Evolutionary conservation across 257 asterid species (phyloP).

Genomic region (Solanum acaule): DNA sequence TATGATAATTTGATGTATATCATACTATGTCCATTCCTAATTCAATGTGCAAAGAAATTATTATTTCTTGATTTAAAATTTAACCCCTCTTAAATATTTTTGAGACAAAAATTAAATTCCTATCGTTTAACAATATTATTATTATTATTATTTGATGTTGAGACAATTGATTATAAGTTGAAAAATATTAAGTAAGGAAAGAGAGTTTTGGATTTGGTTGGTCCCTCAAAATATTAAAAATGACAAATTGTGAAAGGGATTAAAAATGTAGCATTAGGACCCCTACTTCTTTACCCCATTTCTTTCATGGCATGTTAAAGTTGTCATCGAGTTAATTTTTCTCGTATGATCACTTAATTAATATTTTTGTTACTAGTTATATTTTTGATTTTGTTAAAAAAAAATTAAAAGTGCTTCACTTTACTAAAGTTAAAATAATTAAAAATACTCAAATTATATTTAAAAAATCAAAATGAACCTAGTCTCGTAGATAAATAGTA

Average conservation of each 20-base stretch:
- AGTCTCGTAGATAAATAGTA: background rate
- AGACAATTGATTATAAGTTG: background rate
- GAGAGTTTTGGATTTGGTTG: background rate
- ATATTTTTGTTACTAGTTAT: no score
- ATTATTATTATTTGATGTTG: background rate
- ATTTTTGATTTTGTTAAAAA: no score
- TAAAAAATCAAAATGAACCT: background rate
- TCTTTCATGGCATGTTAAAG: background rate
- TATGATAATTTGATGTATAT: background rate
- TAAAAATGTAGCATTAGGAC: background rate
- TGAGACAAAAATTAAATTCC: background rate
- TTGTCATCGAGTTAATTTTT: background rate
- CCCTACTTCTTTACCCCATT: background rate
- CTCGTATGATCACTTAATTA: background rate
- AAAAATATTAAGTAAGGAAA: background rate
- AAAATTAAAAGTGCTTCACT: background rate
- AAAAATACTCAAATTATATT: no score
- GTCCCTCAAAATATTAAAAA: background rate
- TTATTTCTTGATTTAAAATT: background rate
- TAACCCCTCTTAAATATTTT: background rate
- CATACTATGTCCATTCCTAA: background rate
- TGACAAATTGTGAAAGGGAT: background rate
- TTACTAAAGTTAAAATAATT: no score
- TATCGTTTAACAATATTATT: background rate
- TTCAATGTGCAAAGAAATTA: background rate